A percentile compares a stretch with the other conserved stretches of the same genome.
phyloP scores from a whole-genome alignment of 73 alveolate species.

The Durusdinium trenchii region DNA sequence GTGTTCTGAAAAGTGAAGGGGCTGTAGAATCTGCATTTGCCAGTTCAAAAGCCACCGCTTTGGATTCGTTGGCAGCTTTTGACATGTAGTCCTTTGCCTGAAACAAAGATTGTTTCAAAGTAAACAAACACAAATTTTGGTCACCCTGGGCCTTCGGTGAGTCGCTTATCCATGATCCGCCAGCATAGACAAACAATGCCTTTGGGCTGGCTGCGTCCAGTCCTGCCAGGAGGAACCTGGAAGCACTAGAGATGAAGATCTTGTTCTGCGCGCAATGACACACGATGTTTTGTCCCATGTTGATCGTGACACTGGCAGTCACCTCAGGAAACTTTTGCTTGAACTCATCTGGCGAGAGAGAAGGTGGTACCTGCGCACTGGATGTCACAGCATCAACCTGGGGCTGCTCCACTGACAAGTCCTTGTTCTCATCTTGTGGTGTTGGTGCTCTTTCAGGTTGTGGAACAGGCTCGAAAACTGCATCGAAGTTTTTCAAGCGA shows the following conservation, averaged over 20 bases:
- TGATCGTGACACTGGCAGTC: neutral
- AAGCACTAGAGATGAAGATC: neutral
- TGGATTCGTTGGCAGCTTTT: neutral
- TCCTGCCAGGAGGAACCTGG: neutral
- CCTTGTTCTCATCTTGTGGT: too few relatives aligned
- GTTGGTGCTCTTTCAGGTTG: too few relatives aligned
- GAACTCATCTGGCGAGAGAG: slow-evolving; percentile 19
- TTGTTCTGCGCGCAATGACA: neutral
- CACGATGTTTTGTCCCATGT: neutral
- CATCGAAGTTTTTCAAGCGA: neutral
- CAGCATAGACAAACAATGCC: slow-evolving; percentile 14
- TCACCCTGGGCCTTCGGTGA: neutral
- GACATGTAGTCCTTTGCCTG: slow-evolving; percentile 35
- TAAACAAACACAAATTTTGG: neutral
- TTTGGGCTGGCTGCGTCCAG: neutral
- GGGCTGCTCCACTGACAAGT: too few relatives aligned
- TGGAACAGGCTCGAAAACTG: neutral
- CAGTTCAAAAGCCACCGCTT: neutral
- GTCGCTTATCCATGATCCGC: slow-evolving; percentile 34
- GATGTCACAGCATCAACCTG: too few relatives aligned
- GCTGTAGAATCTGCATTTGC: neutral
- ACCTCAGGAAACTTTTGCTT: neutral
- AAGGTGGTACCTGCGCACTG: neutral
- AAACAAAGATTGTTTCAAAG: neutral
- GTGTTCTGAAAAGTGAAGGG: too few relatives aligned